Evolutionary conservation across 352 stramenopile genomes (phyloP).

Genomic region (Globisporangium heterothallicum): DNA sequence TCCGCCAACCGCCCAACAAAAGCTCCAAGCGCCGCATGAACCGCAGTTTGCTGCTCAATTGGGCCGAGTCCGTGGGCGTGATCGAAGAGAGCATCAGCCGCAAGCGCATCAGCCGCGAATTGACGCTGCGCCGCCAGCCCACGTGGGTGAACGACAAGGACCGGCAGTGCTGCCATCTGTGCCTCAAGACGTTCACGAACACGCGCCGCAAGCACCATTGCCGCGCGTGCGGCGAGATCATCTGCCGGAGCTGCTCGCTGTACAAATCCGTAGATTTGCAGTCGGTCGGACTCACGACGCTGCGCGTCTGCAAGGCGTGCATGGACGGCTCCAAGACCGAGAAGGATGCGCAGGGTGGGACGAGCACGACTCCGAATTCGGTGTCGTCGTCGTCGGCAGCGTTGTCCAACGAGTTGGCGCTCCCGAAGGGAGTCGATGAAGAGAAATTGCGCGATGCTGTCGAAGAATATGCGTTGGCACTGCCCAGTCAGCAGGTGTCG

Average conservation of each 20-base stretch:
- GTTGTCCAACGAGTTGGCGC: conserved; percentile 8
- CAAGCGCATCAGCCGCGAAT: conserved; percentile 65
- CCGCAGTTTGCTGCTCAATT: conserved; percentile 59
- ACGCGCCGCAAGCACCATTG: conserved; percentile 78
- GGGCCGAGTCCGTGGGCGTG: conserved; percentile 54
- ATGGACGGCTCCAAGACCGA: conserved; percentile 50
- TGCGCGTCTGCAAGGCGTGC: conserved; percentile 75
- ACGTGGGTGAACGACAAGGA: conserved; percentile 82
- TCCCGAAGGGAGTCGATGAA: conserved; percentile 41
- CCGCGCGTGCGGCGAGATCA: conserved; percentile 79
- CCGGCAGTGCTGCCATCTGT: conserved; percentile 75
- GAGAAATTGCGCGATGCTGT: conserved; percentile 48
- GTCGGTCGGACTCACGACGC: conserved; percentile 62
- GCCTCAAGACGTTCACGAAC: conserved; percentile 79
- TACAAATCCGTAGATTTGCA: conserved; percentile 77
- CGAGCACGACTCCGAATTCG: conserved; percentile 14
- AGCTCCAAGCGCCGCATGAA: conserved; percentile 54
- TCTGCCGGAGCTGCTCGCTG: conserved; percentile 73
- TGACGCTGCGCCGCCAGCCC: conserved; percentile 62
- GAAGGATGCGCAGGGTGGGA: conserved; percentile 14
- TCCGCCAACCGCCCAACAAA: conserved; percentile 65
- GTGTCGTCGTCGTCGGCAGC: conserved; percentile 12
- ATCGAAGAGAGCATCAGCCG: conserved; percentile 70
- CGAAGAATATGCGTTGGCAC: conserved; percentile 66
- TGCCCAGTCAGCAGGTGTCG: conserved; percentile 45